Base-by-base conservation (phyloP, 805 yeast genomes). In the Saccharomycopsis javanensis region DNA sequence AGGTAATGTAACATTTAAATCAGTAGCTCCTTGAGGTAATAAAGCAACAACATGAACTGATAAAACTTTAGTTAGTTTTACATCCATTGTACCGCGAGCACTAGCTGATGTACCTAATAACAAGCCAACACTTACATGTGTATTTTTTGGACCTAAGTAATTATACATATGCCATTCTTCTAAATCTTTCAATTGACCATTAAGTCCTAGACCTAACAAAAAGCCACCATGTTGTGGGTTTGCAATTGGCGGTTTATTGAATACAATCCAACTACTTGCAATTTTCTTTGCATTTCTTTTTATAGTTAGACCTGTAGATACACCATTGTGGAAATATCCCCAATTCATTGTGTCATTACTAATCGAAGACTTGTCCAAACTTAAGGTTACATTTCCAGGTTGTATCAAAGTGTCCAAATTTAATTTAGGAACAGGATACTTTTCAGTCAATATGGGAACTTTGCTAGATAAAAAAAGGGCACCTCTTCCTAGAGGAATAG, bases 151-250 rank as follows among this genome's bases (percentile, higher is more conserved):
- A 0, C 96, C 96, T 55, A 94, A 72, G 63, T 89, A 90, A 66
- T 92, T 91, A 68, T 89, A 94, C 31, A 92, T 86, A 67, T 91
- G 97, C 97, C 98, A 94, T 68, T 94, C 97, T 65, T 92, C 98
- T 27, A 94, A 71, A 46, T 77, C 76, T 57, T 79, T 82, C 64
- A 94, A 71, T 67, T 91, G 96, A 0, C 98, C 98, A 69, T 88
- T 88, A 31, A 94, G 72, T 0, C 99, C 99, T 27, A 94, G 73
- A 0, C 97, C 99, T 18, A 89, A 71, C n/a, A 94, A 70, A 63
- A 94, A 90, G 0, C 99, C 99, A 23, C 97, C 97, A 72, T 91
- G 97, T 60, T 88, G 91, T 0, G 96, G 79, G 63, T 81, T 82
- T 33, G 86, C 68, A 4, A 72, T 76, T 0, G 78, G 77, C 0